Conservation (phyloP, 2,329 filamentous ascomycete genomes). For the Fonsecaea monophora region DNA sequence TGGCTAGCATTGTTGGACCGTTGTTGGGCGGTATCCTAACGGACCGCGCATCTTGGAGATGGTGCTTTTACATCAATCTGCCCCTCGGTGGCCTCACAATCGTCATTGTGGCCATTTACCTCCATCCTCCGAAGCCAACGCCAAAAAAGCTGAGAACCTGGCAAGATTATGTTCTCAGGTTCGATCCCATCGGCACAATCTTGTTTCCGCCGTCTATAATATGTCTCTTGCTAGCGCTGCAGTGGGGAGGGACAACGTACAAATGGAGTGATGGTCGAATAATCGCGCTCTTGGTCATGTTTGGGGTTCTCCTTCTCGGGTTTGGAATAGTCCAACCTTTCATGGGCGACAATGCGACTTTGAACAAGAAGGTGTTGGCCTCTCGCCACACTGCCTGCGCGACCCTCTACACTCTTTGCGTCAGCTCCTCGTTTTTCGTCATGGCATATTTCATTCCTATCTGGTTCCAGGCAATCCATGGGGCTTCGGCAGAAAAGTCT, state of each 20-base stretch:
- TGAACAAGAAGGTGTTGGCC: constrained; percentile 44
- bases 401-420: neutral
- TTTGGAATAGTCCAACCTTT: constrained; percentile 48
- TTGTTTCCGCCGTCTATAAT: constrained; percentile 47
- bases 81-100: constrained; percentile 47
- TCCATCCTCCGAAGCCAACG: constrained; percentile 26
- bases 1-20: constrained; percentile 49
- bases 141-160: constrained; percentile 37
- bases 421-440: constrained; percentile 43
- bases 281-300: constrained; percentile 57
- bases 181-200: constrained; percentile 46
- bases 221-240: constrained; percentile 48
- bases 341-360: constrained; percentile 52
- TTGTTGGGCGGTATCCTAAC: constrained; percentile 54
- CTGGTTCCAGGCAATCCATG: constrained; percentile 55
- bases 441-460: constrained; percentile 49
- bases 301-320: constrained; percentile 45
- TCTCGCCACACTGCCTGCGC: too few relatives aligned
- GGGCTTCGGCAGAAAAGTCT: constrained; percentile 39
- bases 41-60: constrained; percentile 43
- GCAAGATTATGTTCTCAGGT: constrained; percentile 1
- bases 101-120: constrained; percentile 31
- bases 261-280: constrained; percentile 53
- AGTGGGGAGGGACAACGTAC: constrained; percentile 53
- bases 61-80: constrained; percentile 41